phyloP scores from a whole-genome alignment of 768 basidiomycete species.

The Pilatotrama ljubarskyi region DNA sequence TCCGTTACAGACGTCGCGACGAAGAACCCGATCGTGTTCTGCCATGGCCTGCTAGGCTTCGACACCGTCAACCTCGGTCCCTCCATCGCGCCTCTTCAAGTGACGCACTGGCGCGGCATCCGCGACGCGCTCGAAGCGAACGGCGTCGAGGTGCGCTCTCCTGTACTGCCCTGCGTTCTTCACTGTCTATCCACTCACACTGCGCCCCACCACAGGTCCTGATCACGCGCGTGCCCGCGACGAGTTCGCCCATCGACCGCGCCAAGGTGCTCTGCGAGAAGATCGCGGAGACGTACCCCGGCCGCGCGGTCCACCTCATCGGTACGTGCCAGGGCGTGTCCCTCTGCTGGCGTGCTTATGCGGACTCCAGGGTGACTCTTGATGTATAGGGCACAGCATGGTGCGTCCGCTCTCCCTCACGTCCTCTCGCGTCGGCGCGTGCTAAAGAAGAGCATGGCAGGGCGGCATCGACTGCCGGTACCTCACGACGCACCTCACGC shows the following conservation, averaged over 20 bases:
- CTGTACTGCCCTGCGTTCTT: not conserved
- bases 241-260: slow-evolving; percentile 82
- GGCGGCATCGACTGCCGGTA: slow-evolving; percentile 93
- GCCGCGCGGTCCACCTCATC: slow-evolving; percentile 85
- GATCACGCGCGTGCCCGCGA: slow-evolving; percentile 92
- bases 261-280: slow-evolving; percentile 86
- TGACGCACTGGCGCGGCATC: slow-evolving; percentile 96
- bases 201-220: slow-evolving; percentile 48
- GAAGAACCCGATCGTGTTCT: slow-evolving; percentile 87
- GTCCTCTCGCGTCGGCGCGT: not conserved
- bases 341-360: slow-evolving; percentile 29
- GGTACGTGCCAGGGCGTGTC: slow-evolving; percentile 40
- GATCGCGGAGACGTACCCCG: slow-evolving; percentile 79
- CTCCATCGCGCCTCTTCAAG: slow-evolving; percentile 76
- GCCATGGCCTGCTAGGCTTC: slow-evolving; percentile 91
- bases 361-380: slow-evolving; percentile 22
- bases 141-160: slow-evolving; percentile 58
- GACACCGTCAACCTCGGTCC: slow-evolving; percentile 81
- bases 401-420: slow-evolving; percentile 38
- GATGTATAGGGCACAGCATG: slow-evolving; percentile 67
- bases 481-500: slow-evolving; percentile 79
- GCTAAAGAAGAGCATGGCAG: slow-evolving; percentile 33
- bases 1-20: slow-evolving; percentile 65
- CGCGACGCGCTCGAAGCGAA: slow-evolving; percentile 88
- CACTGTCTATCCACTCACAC: not conserved